Percentiles rank a stretch among this genome's conserved stretches.
Conservation (phyloP, 169 alveolate genomes). For the Babesia divergens region DNA sequence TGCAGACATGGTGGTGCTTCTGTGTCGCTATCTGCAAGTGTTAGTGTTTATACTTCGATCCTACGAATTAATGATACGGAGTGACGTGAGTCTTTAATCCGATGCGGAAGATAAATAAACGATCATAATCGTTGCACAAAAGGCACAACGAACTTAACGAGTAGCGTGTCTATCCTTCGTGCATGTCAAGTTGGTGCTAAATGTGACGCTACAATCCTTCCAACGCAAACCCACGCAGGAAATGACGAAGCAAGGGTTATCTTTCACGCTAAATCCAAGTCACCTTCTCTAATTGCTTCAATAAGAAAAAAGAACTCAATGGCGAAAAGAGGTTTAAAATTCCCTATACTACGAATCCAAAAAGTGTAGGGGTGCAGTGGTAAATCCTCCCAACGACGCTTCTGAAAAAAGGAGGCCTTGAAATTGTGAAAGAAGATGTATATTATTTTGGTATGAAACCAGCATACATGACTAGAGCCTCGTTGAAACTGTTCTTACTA, state of each 20-base stretch:
- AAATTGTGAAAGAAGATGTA: too few relatives aligned
- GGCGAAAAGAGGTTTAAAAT: not conserved
- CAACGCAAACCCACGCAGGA: too few relatives aligned
- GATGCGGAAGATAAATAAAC: not conserved
- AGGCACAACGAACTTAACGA: constrained; percentile 4
- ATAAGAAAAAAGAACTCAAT: not conserved
- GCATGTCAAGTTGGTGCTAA: constrained; percentile 35
- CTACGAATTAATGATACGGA: constrained; percentile 4
- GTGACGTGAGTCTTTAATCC: constrained; percentile 12
- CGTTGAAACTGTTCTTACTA: not conserved
- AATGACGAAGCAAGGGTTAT: too few relatives aligned
- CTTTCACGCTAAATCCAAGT: not conserved
- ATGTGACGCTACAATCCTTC: constrained; percentile 12
- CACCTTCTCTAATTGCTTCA: not conserved
- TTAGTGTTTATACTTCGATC: constrained; percentile 26
- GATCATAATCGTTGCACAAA: constrained; percentile 3
- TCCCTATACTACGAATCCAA: too few relatives aligned
- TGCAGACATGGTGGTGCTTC: constrained; percentile 5
- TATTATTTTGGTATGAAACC: too few relatives aligned
- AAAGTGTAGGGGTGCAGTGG: too few relatives aligned
- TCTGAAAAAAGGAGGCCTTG: not conserved
- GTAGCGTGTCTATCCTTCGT: constrained; percentile 39
- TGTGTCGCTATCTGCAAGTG: constrained; percentile 9
- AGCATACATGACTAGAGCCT: constrained; percentile 8
- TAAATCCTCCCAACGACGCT: too few relatives aligned